Base-by-base conservation (phyloP, 2,329 filamentous ascomycete species). In the Tolypocladium guangdongense region DNA sequence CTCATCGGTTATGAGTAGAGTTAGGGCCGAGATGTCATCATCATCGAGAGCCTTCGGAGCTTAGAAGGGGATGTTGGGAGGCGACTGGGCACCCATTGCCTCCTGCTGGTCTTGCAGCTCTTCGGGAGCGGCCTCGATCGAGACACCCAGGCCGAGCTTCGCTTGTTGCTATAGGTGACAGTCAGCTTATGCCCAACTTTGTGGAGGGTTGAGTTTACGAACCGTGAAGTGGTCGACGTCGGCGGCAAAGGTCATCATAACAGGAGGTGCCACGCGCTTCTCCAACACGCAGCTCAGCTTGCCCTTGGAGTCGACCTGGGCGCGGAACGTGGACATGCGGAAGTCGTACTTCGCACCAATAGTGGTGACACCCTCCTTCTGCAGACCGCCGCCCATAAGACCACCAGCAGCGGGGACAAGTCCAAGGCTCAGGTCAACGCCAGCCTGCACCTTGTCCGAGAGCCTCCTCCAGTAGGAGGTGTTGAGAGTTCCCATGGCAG, bases 261-360 rank as follows among this genome's bases (percentile, higher is more conserved):
- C 90, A 32, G 91, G 88, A 59, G 90, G 90, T 33, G 90, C 90
- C 65, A 99, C 88, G 66, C 90, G 86, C 84, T 96, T 97, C 80
- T 99, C 93, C 62, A 97, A 76, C 65, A 96, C 75, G 68, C 90
- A 93, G 72, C 87, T 89, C 57, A 99, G 80, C 77, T 95, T 96
- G 70, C 93, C 93, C 69, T 89, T 85, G 65, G 90, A 95, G 74
- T 99, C 93, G 63, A 97, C 81, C 75, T 99, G 93, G 46, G 92
- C 93, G 60, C 92, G 85, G 84, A 96, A 96, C 50, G 90, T 93
- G 53, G 89, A 93, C 75, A 90, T 88, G 67, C 89, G 83, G 83
- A 99, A 99, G 71, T 96, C 92, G 74, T 99, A 99, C 75, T 99
- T 99, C 68, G 90, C 89, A 65, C 92, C 93, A 64, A 97, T 81